These are phyloP conservation scores for Parietaria judaica DNA, from an alignment of 306 rosid genomes.

Conservation along the genomic window DNA sequence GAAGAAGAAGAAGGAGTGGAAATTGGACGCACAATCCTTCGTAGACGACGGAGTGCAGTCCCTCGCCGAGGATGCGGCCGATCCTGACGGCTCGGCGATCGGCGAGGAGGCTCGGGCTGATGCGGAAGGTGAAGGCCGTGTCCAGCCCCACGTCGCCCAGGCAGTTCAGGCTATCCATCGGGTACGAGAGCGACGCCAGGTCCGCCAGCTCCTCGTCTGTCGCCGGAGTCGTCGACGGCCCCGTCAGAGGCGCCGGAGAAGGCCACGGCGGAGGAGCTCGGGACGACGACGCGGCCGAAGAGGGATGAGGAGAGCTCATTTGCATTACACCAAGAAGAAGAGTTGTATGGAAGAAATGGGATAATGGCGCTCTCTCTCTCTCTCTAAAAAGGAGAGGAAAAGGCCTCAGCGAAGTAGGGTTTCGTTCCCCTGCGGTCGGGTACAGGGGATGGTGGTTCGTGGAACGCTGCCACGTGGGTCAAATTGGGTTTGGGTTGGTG, in stretches of 20 bases:
- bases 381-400: too few species aligned
- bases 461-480: too few species aligned
- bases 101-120: constrained; percentile 30
- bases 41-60: constrained; percentile 27
- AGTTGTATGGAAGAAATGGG: too few species aligned
- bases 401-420: too few species aligned
- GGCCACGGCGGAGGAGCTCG: neutral
- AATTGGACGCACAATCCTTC: constrained; percentile 45
- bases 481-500: too few species aligned
- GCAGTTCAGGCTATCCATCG: neutral
- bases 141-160: neutral
- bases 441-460: too few species aligned
- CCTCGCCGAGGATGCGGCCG: constrained; percentile 29
- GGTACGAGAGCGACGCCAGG: neutral
- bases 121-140: constrained; percentile 25
- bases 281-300: neutral
- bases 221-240: constrained; percentile 19
- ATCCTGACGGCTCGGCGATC: constrained; percentile 19
- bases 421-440: too few species aligned
- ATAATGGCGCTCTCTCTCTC: too few species aligned
- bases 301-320: neutral
- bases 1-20: neutral
- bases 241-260: neutral
- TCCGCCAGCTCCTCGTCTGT: constrained; percentile 3
- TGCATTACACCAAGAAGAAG: constrained; percentile 16